phyloP scores from a whole-genome alignment of 441 rosid genomes.

The Gossypium davidsonii region DNA sequence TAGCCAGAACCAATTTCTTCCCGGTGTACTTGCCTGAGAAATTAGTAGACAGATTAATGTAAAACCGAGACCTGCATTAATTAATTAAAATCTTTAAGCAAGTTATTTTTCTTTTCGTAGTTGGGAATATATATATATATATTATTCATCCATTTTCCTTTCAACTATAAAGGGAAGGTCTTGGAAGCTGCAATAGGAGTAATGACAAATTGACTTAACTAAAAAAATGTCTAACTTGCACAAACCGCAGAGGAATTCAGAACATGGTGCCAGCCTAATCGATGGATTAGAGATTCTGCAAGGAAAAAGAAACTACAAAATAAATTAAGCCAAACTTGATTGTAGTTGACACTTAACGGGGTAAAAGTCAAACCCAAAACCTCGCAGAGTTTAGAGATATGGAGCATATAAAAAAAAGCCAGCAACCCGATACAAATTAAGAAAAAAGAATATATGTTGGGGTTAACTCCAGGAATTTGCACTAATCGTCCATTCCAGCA shows the following conservation, averaged over 20 bases:
- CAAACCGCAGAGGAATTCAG: background rate
- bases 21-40: background rate
- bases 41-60: background rate
- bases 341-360: background rate
- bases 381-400: background rate
- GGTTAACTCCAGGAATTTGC: background rate
- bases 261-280: background rate
- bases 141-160: background rate
- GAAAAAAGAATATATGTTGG: background rate
- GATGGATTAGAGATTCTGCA: background rate
- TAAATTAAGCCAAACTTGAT: constrained; percentile 4
- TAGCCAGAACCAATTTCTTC: background rate
- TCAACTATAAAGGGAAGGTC: background rate
- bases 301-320: background rate
- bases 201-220: background rate
- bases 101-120: background rate
- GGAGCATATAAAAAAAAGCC: background rate
- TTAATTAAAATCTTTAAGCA: background rate
- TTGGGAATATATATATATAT: background rate
- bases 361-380: background rate
- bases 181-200: background rate
- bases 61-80: background rate
- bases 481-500: background rate
- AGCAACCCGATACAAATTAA: background rate
- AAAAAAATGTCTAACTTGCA: background rate